Conservation (phyloP, 78 protist species). For the Dictyostelium firmibasis region DNA sequence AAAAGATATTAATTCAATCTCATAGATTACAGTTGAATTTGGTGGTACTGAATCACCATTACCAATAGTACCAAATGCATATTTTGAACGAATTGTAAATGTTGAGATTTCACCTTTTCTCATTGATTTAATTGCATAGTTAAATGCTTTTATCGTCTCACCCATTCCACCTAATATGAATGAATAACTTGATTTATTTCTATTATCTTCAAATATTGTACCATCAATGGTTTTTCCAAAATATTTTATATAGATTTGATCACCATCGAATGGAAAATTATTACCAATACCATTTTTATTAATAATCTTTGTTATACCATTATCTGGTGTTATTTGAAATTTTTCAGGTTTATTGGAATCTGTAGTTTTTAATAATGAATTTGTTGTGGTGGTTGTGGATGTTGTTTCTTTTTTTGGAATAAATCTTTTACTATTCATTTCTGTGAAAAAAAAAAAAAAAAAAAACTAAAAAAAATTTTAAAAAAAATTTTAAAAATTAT, state of each 20-base stretch:
- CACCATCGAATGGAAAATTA: neutral
- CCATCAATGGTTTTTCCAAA: neutral
- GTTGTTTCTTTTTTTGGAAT: neutral
- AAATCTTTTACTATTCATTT: neutral
- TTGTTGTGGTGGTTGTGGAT: neutral
- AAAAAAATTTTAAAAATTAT: too few species aligned
- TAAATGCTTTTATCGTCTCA: neutral
- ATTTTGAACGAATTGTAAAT: slow-evolving; percentile 8
- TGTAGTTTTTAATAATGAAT: neutral
- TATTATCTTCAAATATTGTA: neutral
- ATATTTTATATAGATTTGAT: neutral
- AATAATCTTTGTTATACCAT: neutral
- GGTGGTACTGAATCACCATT: neutral
- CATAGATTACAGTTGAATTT: slow-evolving; percentile 19
- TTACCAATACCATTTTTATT: neutral
- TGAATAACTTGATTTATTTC: neutral
- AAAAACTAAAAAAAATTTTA: too few species aligned
- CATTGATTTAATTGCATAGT: slow-evolving; percentile 1
- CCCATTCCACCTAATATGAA: neutral
- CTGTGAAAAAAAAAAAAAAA: neutral
- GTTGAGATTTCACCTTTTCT: neutral
- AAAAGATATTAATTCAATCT: slow-evolving; percentile 7
- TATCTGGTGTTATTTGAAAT: neutral
- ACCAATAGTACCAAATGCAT: slow-evolving; percentile 11
- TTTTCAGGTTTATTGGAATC: neutral